A percentile compares a stretch with the other conserved stretches of the same genome.
phyloP scores from a whole-genome alignment of 2,329 filamentous ascomycete genomes.

The Exophiala lecanii-corni region DNA sequence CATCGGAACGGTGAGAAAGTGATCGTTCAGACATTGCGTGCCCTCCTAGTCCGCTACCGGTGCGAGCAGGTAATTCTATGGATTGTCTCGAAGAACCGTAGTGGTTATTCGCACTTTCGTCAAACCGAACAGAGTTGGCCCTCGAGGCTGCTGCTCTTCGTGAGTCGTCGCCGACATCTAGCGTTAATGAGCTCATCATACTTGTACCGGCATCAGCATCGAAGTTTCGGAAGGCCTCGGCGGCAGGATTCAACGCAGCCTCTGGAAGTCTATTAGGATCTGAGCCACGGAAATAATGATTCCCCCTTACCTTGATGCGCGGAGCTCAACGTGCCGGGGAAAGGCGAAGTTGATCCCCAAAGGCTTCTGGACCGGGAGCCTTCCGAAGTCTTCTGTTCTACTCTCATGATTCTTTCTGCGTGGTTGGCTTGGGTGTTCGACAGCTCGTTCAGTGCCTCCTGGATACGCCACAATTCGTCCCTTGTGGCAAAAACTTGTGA shows the following conservation, averaged over 20 bases:
- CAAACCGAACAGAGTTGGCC: slow-evolving; percentile 95
- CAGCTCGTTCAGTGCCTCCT: slow-evolving; percentile 58
- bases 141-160: slow-evolving; percentile 76
- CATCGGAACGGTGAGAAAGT: slow-evolving; percentile 92
- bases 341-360: slow-evolving; percentile 80
- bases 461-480: slow-evolving; percentile 61
- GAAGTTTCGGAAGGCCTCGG: slow-evolving; percentile 83
- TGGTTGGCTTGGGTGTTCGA: slow-evolving; percentile 59
- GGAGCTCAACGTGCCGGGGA: slow-evolving; percentile 76
- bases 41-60: slow-evolving; percentile 72
- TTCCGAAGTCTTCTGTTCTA: slow-evolving; percentile 60
- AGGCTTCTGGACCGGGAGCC: slow-evolving; percentile 71
- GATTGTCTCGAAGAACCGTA: slow-evolving; percentile 83
- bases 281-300: neutral
- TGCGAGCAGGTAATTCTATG: slow-evolving; percentile 74
- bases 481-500: slow-evolving; percentile 53
- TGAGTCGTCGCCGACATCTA: slow-evolving; percentile 81
- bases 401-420: slow-evolving; percentile 54
- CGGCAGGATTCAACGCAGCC: slow-evolving; percentile 71
- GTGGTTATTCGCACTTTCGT: slow-evolving; percentile 89
- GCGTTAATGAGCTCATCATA: slow-evolving; percentile 72
- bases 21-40: slow-evolving; percentile 84
- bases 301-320: slow-evolving; percentile 72
- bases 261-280: slow-evolving; percentile 48
- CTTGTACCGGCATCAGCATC: slow-evolving; percentile 77